phyloP scores from a whole-genome alignment of 345 rosid genomes.

The Barbarea vulgaris region DNA sequence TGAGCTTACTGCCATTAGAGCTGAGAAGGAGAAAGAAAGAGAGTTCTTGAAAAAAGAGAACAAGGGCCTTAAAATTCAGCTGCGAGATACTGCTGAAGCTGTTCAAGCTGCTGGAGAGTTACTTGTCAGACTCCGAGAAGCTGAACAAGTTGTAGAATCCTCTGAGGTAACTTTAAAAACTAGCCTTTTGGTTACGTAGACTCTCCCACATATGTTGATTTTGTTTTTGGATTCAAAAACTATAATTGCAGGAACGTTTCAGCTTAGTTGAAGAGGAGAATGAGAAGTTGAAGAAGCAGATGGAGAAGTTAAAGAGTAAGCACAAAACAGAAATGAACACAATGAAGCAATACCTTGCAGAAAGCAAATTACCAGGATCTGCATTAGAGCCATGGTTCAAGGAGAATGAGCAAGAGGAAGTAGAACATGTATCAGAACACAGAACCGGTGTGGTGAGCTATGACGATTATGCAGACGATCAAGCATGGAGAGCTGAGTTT shows the following conservation, averaged over 20 bases:
- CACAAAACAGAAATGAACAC: conserved; percentile 94
- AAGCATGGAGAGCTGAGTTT: conserved; percentile 96
- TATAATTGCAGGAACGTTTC: conserved; percentile 59
- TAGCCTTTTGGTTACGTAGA: background rate
- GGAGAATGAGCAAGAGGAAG: conserved; percentile 22
- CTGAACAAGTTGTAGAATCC: conserved; percentile 74
- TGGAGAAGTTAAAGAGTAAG: conserved; percentile 78
- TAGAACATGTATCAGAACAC: background rate
- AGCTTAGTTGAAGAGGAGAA: conserved; percentile 57
- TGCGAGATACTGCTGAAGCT: conserved; percentile 92
- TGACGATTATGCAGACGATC: conserved; percentile 57
- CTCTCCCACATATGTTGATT: background rate
- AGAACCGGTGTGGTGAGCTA: conserved; percentile 30
- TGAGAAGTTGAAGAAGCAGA: conserved; percentile 79
- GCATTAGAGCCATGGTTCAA: conserved; percentile 55
- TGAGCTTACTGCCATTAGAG: conserved; percentile 76
- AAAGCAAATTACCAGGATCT: conserved; percentile 80
- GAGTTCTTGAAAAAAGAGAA: conserved; percentile 81
- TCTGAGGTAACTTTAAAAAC: conserved; percentile 64
- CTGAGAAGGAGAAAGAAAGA: conserved; percentile 81
- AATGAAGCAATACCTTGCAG: conserved; percentile 93
- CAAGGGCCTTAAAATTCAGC: conserved; percentile 73
- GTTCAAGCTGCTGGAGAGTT: conserved; percentile 98
- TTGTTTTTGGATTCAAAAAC: background rate
- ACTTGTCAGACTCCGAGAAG: conserved; percentile 82